These are phyloP conservation scores for Globisporangium orthogonon DNA, from an alignment of 352 stramenopile species.

Conservation along the genomic window DNA sequence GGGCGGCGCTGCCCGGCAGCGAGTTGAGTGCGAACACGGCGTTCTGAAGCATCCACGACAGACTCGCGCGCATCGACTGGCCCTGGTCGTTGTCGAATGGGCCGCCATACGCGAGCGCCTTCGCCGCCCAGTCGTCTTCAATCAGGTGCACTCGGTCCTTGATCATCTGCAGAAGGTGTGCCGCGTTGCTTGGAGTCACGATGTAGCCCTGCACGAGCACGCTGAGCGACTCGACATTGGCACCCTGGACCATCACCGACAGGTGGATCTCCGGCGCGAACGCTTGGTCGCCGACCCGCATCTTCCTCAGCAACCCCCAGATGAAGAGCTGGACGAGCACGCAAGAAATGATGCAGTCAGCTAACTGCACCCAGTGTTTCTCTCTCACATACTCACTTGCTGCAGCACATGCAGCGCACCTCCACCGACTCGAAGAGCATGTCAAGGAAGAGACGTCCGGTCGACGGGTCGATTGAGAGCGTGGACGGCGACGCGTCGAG, in stretches of 20 bases:
- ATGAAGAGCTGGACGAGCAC: slow-evolving; percentile 52
- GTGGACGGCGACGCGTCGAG: slow-evolving; percentile 81
- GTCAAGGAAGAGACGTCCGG: slow-evolving; percentile 72
- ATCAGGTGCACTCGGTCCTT: slow-evolving; percentile 72
- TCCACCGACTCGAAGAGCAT: slow-evolving; percentile 75
- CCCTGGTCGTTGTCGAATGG: slow-evolving; percentile 10
- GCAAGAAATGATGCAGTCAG: not conserved
- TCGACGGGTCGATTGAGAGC: slow-evolving; percentile 70
- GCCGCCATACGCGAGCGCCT: slow-evolving; percentile 23
- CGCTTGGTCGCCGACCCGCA: slow-evolving; percentile 34
- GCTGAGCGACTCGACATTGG: slow-evolving; percentile 68
- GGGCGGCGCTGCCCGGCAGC: slow-evolving; percentile 61
- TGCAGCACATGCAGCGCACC: slow-evolving; percentile 11
- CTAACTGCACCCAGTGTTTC: not conserved
- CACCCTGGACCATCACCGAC: slow-evolving; percentile 78
- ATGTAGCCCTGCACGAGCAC: slow-evolving; percentile 81
- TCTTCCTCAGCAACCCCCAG: slow-evolving; percentile 48
- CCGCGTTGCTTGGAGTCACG: slow-evolving; percentile 50
- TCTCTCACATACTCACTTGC: not conserved
- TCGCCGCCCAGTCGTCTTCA: slow-evolving; percentile 72
- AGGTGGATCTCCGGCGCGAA: slow-evolving; percentile 73
- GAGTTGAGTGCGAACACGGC: slow-evolving; percentile 84
- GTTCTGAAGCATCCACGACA: slow-evolving; percentile 83
- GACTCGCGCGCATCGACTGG: slow-evolving; percentile 31
- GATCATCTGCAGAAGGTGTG: slow-evolving; percentile 55